Evolutionary conservation across 306 rosid genomes (phyloP).

Genomic region (Macrotyloma uniflorum): DNA sequence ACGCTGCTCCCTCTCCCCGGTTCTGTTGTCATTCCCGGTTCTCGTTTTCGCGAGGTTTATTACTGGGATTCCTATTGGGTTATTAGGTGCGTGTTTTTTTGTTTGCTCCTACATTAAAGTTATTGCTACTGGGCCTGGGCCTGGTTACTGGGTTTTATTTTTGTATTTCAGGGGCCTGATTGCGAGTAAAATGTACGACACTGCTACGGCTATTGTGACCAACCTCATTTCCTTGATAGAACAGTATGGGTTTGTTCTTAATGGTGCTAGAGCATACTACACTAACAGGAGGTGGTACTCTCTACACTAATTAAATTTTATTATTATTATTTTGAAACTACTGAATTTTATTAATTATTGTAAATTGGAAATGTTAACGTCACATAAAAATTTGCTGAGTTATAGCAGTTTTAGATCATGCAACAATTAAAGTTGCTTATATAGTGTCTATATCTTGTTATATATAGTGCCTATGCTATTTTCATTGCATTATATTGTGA

Average conservation of each 20-base stretch:
- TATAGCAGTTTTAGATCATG: neutral
- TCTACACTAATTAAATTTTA: neutral
- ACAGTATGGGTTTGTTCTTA: constrained; percentile 80
- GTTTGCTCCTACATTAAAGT: neutral
- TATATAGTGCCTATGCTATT: neutral
- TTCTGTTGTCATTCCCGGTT: constrained; percentile 68
- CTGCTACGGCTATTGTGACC: constrained; percentile 68
- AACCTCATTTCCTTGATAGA: constrained; percentile 72
- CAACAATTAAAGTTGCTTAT: too few relatives aligned
- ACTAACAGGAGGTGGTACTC: constrained; percentile 88
- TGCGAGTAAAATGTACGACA: constrained; percentile 79
- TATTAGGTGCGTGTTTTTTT: constrained; percentile 52
- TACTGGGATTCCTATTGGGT: constrained; percentile 99
- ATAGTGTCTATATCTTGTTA: neutral
- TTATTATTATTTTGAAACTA: too few relatives aligned
- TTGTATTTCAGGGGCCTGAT: constrained; percentile 66
- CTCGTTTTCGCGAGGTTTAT: constrained; percentile 82
- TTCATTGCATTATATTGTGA: neutral
- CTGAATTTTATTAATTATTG: neutral
- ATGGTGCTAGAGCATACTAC: constrained; percentile 89
- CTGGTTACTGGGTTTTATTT: neutral
- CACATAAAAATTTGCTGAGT: too few relatives aligned
- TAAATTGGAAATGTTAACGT: too few relatives aligned
- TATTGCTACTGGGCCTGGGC: neutral
- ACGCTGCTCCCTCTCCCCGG: constrained; percentile 74